Percentiles rank a stretch among this genome's conserved stretches.
Conservation (phyloP, 768 basidiomycete species). For the Sporobolomyces roseus region DNA sequence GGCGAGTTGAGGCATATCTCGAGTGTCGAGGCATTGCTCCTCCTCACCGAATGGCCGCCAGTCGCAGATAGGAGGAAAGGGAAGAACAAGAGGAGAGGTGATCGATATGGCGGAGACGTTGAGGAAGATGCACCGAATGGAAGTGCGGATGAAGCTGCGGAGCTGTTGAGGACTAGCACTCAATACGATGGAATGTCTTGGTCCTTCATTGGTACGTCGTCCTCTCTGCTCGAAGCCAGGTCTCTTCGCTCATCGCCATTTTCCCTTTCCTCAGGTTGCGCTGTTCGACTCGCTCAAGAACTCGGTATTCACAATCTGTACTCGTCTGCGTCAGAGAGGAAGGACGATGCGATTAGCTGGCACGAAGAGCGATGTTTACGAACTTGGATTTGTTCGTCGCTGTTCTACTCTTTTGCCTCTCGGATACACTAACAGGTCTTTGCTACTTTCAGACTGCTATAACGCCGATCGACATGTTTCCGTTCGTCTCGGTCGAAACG, state of each 20-base stretch:
- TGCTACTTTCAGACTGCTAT: slow-evolving; percentile 21
- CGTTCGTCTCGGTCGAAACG: slow-evolving; percentile 29
- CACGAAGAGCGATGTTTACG: slow-evolving; percentile 24
- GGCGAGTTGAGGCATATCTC: slow-evolving; percentile 37
- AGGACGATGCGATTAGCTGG: slow-evolving; percentile 17
- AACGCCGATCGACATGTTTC: slow-evolving; percentile 41
- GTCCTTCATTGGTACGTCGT: slow-evolving; percentile 28
- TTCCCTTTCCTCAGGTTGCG: slow-evolving; percentile 18
- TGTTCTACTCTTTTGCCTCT: too few relatives aligned
- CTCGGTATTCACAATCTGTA: slow-evolving; percentile 36
- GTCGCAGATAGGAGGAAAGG: slow-evolving; percentile 18
- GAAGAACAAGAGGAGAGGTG: not conserved
- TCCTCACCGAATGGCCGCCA: slow-evolving; percentile 41
- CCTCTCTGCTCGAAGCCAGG: not conserved
- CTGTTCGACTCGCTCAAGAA: slow-evolving; percentile 38
- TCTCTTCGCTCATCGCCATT: not conserved
- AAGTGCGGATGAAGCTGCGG: slow-evolving; percentile 5
- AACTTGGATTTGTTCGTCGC: slow-evolving; percentile 30
- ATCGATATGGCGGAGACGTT: too few relatives aligned
- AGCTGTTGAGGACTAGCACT: slow-evolving; percentile 26
- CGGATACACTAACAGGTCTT: not conserved
- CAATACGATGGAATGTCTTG: slow-evolving; percentile 38
- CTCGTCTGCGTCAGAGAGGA: not conserved
- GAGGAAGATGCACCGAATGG: not conserved
- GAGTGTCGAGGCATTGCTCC: slow-evolving; percentile 41